These are phyloP conservation scores for Guadua angustifolia DNA, from an alignment of 176 grass and related monocot species.

Conservation along the genomic window DNA sequence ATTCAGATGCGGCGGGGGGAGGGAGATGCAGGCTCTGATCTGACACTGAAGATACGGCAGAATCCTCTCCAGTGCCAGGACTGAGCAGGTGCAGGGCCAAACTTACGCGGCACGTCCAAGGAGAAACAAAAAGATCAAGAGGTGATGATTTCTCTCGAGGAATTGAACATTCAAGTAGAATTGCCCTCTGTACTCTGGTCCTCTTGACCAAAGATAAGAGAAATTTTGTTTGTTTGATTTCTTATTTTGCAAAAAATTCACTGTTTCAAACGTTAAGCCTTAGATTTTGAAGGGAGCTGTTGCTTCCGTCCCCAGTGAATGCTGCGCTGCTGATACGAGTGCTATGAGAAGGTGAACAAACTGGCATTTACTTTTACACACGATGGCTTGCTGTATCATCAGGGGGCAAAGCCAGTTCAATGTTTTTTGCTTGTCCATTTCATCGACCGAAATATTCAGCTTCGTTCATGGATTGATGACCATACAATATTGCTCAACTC, in stretches of 20 bases:
- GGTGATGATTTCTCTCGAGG: not conserved
- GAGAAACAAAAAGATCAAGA: not conserved
- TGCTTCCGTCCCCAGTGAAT: conserved; percentile 19
- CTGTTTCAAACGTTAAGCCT: not conserved
- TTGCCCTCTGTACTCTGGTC: not conserved
- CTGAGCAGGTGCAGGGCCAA: not conserved
- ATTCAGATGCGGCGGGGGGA: too few species aligned
- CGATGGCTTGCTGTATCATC: not conserved
- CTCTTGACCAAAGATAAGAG: not conserved
- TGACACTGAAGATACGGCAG: too few species aligned
- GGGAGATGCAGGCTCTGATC: too few species aligned
- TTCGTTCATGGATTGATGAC: not conserved
- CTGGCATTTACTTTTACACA: not conserved
- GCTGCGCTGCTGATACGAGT: conserved; percentile 18
- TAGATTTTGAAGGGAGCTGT: not conserved
- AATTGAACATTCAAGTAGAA: not conserved
- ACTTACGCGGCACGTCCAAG: not conserved
- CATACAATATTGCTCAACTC: conserved; percentile 5
- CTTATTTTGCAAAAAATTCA: not conserved
- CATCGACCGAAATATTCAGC: not conserved
- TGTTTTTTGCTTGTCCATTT: not conserved
- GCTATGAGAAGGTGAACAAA: not conserved
- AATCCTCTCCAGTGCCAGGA: conserved; percentile 12
- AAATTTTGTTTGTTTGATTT: not conserved
- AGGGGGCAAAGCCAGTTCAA: not conserved